Evolutionary conservation across 257 asterid genomes (phyloP), one percentile per base, ranked within the genome.

Genomic region (Solanum appendiculatum): DNA sequence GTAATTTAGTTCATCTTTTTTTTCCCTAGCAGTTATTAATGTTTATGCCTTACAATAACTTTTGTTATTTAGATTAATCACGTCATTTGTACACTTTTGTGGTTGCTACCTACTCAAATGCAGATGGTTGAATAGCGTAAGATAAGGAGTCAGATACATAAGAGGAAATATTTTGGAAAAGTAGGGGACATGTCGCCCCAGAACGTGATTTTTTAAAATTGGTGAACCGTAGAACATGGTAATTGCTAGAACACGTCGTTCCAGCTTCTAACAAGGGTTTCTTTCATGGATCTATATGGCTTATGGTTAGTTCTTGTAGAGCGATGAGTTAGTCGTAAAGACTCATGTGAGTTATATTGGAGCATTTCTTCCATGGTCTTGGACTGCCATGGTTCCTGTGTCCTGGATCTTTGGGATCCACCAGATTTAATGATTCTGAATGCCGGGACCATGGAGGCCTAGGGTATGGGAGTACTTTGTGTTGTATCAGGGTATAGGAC

Each of bases 1-100:
- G 99, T 96, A 81, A 75, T 75, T 29, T 81, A 11, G 18, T 40
- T n/a, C 11, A 29, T 39, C 51, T 78, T 78, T 48, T 46, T 81
- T 40, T 29, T 3, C 58, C 85, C 44, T 48, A 81, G 68, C 68
- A 31, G 20, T 48, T 48, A 51, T 31, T 48, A 18, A 18, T 81
- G 44, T 48, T 29, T 48, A 48, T 81, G 85, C 85, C 37, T 20
- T 48, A 31, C 85, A 46, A 11, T 81, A 48, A 18, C 82, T 21
- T 11, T 80, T 80, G 11, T 31, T 81, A 48, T 75, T 40, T 75
- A 48, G 68, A 48, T 81, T 75, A 18, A 9, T 80, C 84, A 80
- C 46, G 66, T 46, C 40, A 31, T 80, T 16, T 80, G 84, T 16
- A 44, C 60, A 80, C 66, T 27, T 80, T 34, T 44, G 27, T 81